Percentiles rank a stretch among this genome's conserved stretches.
These are phyloP conservation scores for Anisogramma anomala DNA, from an alignment of 2,329 filamentous ascomycete species.

Conservation along the genomic window DNA sequence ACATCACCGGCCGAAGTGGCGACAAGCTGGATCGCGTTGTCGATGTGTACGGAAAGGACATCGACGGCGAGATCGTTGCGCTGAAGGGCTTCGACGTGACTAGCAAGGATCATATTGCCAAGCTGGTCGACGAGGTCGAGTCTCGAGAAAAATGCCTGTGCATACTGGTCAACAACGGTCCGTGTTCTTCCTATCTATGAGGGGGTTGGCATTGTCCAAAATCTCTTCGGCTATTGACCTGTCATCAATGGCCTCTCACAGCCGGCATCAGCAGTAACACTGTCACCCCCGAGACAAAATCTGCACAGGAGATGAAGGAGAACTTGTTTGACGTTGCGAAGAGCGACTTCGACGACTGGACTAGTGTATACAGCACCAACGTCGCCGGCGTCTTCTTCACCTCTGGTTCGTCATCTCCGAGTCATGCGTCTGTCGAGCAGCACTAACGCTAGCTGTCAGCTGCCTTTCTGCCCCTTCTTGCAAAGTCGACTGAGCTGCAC, in stretches of 20 bases:
- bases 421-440: not conserved
- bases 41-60: slow-evolving; percentile 42
- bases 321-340: slow-evolving; percentile 56
- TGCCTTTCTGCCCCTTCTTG: slow-evolving; percentile 50
- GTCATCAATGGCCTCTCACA: too few species aligned
- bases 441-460: slow-evolving; percentile 25
- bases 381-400: slow-evolving; percentile 59
- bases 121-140: slow-evolving; percentile 45
- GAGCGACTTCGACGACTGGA: slow-evolving; percentile 56
- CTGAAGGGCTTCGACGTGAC: slow-evolving; percentile 49
- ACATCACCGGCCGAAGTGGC: slow-evolving; percentile 54
- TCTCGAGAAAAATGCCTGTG: slow-evolving; percentile 46
- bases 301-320: slow-evolving; percentile 38
- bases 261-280: slow-evolving; percentile 48
- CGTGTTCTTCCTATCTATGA: too few species aligned
- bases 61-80: slow-evolving; percentile 44
- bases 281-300: slow-evolving; percentile 42
- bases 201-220: too few species aligned
- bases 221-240: too few species aligned
- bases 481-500: slow-evolving; percentile 33
- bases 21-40: slow-evolving; percentile 52
- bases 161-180: slow-evolving; percentile 59
- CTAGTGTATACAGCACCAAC: slow-evolving; percentile 61
- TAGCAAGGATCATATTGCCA: slow-evolving; percentile 45
- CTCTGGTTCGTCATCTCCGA: slow-evolving; percentile 3